Evolutionary conservation across 768 basidiomycete species (phyloP).

Genomic region (Mycena crocata): DNA sequence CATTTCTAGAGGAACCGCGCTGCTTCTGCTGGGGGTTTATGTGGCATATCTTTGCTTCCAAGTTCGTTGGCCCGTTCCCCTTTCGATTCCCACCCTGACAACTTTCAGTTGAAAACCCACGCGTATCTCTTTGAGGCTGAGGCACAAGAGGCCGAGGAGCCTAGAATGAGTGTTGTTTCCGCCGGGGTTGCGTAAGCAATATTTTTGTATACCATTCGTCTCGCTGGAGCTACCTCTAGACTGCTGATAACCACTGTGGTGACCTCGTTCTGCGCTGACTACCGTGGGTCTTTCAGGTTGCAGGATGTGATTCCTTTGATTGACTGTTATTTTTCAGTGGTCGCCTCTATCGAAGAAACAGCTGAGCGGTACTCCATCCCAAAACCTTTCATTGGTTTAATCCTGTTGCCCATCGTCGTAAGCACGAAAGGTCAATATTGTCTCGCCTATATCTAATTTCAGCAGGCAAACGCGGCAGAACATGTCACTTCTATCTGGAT

Average conservation of each 20-base stretch:
- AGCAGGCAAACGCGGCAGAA: constrained; percentile 84
- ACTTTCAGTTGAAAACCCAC: constrained; percentile 76
- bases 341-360: constrained; percentile 93
- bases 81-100: constrained; percentile 4
- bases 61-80: constrained; percentile 48
- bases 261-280: constrained; percentile 92
- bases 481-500: constrained; percentile 90
- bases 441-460: constrained; percentile 1
- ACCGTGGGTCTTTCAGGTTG: constrained; percentile 59
- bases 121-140: constrained; percentile 67
- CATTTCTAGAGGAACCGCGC: constrained; percentile 85
- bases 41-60: constrained; percentile 82
- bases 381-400: constrained; percentile 87
- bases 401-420: constrained; percentile 89
- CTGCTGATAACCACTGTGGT: constrained; percentile 81
- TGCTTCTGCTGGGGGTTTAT: constrained; percentile 81
- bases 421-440: constrained; percentile 37
- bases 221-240: constrained; percentile 45
- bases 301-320: background rate
- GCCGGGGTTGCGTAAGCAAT: constrained; percentile 67
- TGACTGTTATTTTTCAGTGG: constrained; percentile 64
- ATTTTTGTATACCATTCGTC: background rate
- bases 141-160: constrained; percentile 51
- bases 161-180: constrained; percentile 78
- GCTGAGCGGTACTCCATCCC: constrained; percentile 84